Evolutionary conservation across 2,329 filamentous ascomycete species (phyloP), one percentile per base, ranked within the genome.

Genomic region (Diaporthe citriasiana): DNA sequence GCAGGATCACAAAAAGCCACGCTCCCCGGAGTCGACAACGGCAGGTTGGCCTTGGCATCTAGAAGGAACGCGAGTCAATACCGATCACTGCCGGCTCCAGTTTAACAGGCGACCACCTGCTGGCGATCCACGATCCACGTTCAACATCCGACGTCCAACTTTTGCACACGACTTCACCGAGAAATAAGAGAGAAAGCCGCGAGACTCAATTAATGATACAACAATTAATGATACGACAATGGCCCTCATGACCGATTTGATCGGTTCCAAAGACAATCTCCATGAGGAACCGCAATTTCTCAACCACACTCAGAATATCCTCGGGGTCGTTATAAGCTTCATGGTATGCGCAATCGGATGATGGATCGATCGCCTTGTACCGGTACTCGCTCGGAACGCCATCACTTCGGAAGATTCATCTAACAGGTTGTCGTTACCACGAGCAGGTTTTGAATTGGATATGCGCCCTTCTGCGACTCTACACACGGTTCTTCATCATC

Each of bases 401-500:
- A 15, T 22, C 22, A 19, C 13, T 10, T 50, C 22, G 42, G 25
- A 40, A 25, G 5, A 15, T 42, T 19, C 19, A 17, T 53, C 56
- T 72, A 25, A 72, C 42, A 51, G n/a, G 12, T 17, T 19, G 1
- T 27, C 19, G n/a, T 19, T 47, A 2, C 47, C 3, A 13, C n/a
- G 22, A 50, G 38, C 22, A 75, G 74, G n/a, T 75, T 15, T n/a
- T 78, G 10, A 71, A 70, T 19, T 78, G 76, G 72, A 71, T 77
- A 1, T 77, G 74, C 27, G 77, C 74, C 25, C 17, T 57, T 12
- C 69, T 77, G 22, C 76, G 77, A 71, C 60, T 78, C 10, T 78
- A 78, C 57, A 76, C 76, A 5, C 75, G 77, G 3, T 60, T 74
- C 19, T 77, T 75, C 38, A 33, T 78, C 17, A 47, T 76, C 9